A percentile compares a stretch with the other conserved stretches of the same genome.
These are phyloP conservation scores for Cercospora citrullina DNA, from an alignment of 2,329 filamentous ascomycete species.

Conservation along the genomic window DNA sequence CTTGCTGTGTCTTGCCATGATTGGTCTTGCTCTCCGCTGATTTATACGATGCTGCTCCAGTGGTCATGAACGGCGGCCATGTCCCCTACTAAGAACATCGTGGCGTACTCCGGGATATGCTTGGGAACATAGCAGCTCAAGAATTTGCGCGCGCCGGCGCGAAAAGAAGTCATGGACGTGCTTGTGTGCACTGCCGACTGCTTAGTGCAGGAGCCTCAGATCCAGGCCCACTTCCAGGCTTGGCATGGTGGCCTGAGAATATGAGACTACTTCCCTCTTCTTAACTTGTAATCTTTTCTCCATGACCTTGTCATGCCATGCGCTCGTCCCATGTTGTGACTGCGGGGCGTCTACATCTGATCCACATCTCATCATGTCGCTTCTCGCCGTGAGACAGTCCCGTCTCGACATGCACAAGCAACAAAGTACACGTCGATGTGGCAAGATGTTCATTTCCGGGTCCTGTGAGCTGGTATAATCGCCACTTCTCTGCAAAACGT, in stretches of 20 bases:
- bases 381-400: background rate
- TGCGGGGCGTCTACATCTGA: background rate
- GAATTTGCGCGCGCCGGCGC: too few species aligned
- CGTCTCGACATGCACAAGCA: background rate
- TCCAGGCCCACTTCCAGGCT: background rate
- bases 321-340: background rate
- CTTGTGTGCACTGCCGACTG: background rate
- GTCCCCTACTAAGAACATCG: too few species aligned
- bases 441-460: background rate
- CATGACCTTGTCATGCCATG: background rate
- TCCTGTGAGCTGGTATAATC: background rate
- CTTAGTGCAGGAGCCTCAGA: background rate
- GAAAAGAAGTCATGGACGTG: background rate
- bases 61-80: background rate
- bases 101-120: too few species aligned
- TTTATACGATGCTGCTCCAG: background rate
- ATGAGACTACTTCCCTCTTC: background rate
- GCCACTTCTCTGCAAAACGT: background rate
- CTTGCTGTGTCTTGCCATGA: background rate
- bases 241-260: background rate
- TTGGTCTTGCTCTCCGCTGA: background rate
- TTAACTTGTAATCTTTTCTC: background rate
- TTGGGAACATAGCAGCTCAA: too few species aligned
- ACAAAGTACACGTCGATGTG: background rate
- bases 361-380: background rate